Conservation (phyloP, 108 stramenopile genomes). For the Fragilariopsis cylindrus region DNA sequence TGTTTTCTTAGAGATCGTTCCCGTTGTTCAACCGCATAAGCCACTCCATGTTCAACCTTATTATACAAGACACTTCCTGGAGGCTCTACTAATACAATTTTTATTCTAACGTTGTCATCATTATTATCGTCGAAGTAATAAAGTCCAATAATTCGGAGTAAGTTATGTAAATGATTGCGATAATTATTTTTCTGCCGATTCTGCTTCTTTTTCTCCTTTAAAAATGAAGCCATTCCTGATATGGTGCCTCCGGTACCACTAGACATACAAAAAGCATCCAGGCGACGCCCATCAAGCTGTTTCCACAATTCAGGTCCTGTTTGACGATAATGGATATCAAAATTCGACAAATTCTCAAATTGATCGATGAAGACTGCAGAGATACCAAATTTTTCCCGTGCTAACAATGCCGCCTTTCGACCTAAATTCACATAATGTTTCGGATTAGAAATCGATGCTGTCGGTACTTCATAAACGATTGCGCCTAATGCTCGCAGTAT, state of each 20-base stretch:
- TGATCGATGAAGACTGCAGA: constrained; percentile 93
- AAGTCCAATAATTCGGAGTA: no score
- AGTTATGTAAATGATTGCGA: no score
- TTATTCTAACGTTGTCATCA: constrained; percentile 1
- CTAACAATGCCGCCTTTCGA: constrained; percentile 48
- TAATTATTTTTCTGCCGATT: no score
- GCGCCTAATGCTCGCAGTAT: constrained; percentile 80
- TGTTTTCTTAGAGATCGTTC: constrained; percentile 82
- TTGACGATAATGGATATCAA: constrained; percentile 70
- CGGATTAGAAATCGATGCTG: constrained; percentile 89
- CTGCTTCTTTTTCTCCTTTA: constrained; percentile 46
- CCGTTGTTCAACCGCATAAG: constrained; percentile 83
- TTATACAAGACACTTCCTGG: constrained; percentile 89
- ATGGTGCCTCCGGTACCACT: constrained; percentile 96
- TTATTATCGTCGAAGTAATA: constrained; percentile 11
- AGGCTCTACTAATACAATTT: constrained; percentile 89
- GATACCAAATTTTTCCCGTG: constrained; percentile 31
- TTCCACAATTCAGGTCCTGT: constrained; percentile 92
- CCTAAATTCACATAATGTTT: constrained; percentile 95
- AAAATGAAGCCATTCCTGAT: constrained; percentile 82
- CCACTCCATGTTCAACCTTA: constrained; percentile 89
- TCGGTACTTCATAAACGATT: constrained; percentile 81
- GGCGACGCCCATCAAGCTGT: constrained; percentile 36
- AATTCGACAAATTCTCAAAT: constrained; percentile 93
- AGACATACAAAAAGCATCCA: constrained; percentile 96